Base-by-base conservation (phyloP, 1,284 basidiomycete genomes). In the Termitomyces sp. region DNA sequence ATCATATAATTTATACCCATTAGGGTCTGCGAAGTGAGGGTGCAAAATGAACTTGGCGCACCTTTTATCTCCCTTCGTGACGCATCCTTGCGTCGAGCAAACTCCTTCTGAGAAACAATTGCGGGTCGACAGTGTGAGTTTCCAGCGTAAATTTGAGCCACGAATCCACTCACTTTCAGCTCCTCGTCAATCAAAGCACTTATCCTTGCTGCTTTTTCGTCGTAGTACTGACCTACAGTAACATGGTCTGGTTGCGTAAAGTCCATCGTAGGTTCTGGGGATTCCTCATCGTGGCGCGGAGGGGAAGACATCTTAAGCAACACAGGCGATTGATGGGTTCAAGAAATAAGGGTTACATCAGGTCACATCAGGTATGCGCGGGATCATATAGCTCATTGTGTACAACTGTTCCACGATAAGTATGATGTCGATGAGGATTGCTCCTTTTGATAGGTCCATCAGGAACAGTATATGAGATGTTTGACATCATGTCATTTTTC, bases 121-220 rank as follows among this genome's bases (percentile, higher is more conserved):
- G 33, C 8, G 13, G 8, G 16, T 21, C 6, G 24, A 18, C 10
- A 11, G 16, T 10, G n/a, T 10, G n/a, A 33, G 28, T 33, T 16
- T 18, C 13, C 19, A 18, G 10, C 2, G 41, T 11, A 7, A 13
- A 14, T 24, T 24, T 24, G 21, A 49, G 16, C 26, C 5, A 21
- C n/a, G 16, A 8, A 26, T 37, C 41, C n/a, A 65, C 77, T 49
- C 52, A 86, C 86, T 71, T 72, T 81, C 61, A 88, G 71, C 46
- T 85, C 81, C 52, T 87, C 84, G 66, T 89, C 87, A 63, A 89
- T 89, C 61, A 72, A 69, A 61, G 78, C 77, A 71, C 81, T 86
- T 57, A 79, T 72, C 47, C 74, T 74, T 34, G 71, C 63, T 3
- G 84, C 79, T 49, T 79, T 74, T 43, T 75, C 75, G 37, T 67